Percentiles rank a stretch among this genome's conserved stretches.
Evolutionary conservation across 2,329 filamentous ascomycete species (phyloP).

Genomic region (Cladophialophora yegresii): DNA sequence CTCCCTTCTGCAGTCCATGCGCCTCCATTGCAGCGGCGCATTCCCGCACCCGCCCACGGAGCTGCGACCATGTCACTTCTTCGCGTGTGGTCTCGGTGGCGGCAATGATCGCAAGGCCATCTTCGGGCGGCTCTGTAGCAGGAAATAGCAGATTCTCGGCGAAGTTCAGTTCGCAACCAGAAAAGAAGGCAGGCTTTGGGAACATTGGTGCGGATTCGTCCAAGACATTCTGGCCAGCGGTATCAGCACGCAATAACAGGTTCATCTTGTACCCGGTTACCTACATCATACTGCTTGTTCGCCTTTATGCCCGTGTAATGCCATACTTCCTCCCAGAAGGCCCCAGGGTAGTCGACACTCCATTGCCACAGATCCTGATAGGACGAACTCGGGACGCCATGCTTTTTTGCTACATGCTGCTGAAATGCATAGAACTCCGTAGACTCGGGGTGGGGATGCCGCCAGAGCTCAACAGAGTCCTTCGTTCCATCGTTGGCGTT

Average conservation of each 20-base stretch:
- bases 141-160: slow-evolving; percentile 93
- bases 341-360: slow-evolving; percentile 74
- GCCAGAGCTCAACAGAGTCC: slow-evolving; percentile 63
- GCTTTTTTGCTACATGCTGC: slow-evolving; percentile 66
- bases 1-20: slow-evolving; percentile 63
- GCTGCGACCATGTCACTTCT: slow-evolving; percentile 72
- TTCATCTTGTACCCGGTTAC: background rate
- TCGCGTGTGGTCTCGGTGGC: slow-evolving; percentile 72
- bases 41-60: slow-evolving; percentile 73
- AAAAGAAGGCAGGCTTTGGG: slow-evolving; percentile 83
- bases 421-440: slow-evolving; percentile 75
- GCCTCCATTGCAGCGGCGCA: slow-evolving; percentile 72
- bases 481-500: slow-evolving; percentile 19
- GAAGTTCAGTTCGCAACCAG: slow-evolving; percentile 79
- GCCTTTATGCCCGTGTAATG: slow-evolving; percentile 74
- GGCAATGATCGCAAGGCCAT: slow-evolving; percentile 72
- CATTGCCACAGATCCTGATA: slow-evolving; percentile 81
- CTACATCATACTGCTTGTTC: slow-evolving; percentile 56
- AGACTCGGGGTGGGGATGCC: slow-evolving; percentile 64
- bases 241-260: background rate
- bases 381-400: slow-evolving; percentile 61
- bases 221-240: slow-evolving; percentile 59
- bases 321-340: slow-evolving; percentile 88
- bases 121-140: slow-evolving; percentile 56
- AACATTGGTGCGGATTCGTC: slow-evolving; percentile 71